phyloP scores from a whole-genome alignment of 352 stramenopile genomes.

The Pythium periplocum region DNA sequence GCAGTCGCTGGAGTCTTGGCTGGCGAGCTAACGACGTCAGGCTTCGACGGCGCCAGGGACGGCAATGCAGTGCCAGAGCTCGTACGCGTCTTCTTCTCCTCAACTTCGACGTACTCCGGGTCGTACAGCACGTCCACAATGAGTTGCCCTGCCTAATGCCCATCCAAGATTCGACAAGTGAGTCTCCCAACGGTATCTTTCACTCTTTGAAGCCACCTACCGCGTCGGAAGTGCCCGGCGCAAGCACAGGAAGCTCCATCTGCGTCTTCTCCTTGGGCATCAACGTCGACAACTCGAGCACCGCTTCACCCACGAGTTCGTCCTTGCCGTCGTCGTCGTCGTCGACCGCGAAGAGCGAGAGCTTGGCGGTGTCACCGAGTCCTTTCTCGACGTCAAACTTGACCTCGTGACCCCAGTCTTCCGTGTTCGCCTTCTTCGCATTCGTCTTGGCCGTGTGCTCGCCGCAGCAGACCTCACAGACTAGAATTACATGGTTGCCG shows the following conservation, averaged over 20 bases:
- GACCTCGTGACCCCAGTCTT: neutral
- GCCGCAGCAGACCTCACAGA: neutral
- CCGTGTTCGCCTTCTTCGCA: neutral
- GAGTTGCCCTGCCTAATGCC: constrained; percentile 5
- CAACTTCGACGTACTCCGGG: constrained; percentile 3
- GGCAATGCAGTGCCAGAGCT: neutral
- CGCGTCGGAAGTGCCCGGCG: no score
- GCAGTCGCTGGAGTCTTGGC: neutral
- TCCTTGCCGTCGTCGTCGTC: constrained; percentile 74
- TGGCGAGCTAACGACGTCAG: constrained; percentile 1
- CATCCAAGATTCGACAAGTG: neutral
- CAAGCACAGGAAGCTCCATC: neutral
- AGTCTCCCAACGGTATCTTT: neutral
- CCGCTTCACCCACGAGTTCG: neutral
- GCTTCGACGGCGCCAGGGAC: constrained; percentile 5
- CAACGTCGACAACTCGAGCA: neutral
- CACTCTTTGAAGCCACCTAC: neutral
- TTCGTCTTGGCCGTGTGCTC: neutral
- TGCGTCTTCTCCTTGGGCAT: neutral
- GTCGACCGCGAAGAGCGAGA: constrained; percentile 61
- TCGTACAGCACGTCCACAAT: constrained; percentile 19
- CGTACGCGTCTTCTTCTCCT: neutral
- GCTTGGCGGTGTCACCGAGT: constrained; percentile 6
- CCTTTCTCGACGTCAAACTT: neutral
- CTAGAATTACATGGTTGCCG: no score